Evolutionary conservation across 2,329 filamentous ascomycete genomes (phyloP).

Genomic region (Hortaea sp.): DNA sequence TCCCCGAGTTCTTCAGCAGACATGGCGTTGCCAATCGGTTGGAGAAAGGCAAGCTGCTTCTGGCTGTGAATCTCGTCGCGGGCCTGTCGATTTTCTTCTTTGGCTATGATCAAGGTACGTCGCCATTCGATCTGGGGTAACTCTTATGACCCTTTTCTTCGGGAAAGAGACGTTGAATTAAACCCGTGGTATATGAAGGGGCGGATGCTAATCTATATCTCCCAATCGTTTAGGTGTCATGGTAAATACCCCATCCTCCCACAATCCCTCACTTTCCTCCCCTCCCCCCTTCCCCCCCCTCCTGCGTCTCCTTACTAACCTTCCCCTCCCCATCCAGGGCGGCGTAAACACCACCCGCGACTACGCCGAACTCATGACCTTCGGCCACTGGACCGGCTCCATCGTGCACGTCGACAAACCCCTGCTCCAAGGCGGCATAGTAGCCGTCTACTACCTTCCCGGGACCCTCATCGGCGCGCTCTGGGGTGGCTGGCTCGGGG

Average conservation of each 20-base stretch:
- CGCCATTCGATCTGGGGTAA: no score
- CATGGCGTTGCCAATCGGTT: background rate
- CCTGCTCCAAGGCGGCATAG: constrained; percentile 53
- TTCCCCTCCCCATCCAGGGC: constrained; percentile 20
- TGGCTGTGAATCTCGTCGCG: constrained; percentile 54
- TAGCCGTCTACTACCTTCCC: constrained; percentile 45
- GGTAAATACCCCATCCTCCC: constrained; percentile 7
- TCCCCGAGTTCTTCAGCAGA: background rate
- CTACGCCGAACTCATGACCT: constrained; percentile 56
- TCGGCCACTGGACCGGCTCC: constrained; percentile 43
- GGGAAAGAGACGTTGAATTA: no score
- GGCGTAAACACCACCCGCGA: constrained; percentile 57
- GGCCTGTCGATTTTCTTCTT: constrained; percentile 61
- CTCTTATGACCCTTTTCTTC: no score
- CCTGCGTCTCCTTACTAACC: no score
- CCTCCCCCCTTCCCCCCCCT: no score
- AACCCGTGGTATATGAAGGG: no score
- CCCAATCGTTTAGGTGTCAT: constrained; percentile 27
- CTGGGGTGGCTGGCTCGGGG: constrained; percentile 53
- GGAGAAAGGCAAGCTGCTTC: constrained; percentile 47
- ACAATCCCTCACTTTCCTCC: no score
- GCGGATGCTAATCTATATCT: no score
- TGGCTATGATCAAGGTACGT: constrained; percentile 32
- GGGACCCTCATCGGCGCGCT: constrained; percentile 56
- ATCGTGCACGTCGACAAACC: constrained; percentile 46